phyloP scores from a whole-genome alignment of 106 monocot genomes.

The Xerophyta viscosa region DNA sequence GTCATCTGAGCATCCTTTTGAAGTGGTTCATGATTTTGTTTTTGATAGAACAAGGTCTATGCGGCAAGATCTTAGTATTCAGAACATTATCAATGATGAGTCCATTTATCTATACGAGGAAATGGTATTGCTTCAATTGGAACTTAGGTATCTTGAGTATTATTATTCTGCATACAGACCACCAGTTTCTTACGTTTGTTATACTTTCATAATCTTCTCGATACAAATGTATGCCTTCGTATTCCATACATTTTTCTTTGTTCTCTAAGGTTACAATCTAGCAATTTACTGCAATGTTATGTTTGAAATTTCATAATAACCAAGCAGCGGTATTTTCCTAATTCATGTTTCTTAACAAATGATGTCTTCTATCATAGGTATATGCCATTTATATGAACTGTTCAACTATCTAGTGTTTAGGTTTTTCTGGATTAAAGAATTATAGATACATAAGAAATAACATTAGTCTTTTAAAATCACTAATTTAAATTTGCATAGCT shows the following conservation, averaged over 20 bases:
- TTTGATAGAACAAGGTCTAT: conserved; percentile 55
- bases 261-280: not conserved
- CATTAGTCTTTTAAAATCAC: too few species aligned
- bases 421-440: too few species aligned
- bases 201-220: not conserved
- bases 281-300: not conserved
- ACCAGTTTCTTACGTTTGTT: not conserved
- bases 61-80: conserved; percentile 84
- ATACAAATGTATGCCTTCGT: not conserved
- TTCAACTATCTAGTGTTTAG: too few species aligned
- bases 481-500: too few species aligned
- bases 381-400: too few species aligned
- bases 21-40: conserved; percentile 86
- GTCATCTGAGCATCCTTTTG: conserved; percentile 65
- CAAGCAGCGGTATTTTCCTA: too few species aligned
- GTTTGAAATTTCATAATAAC: not conserved
- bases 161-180: not conserved
- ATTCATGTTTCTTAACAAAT: too few species aligned
- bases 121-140: conserved; percentile 50
- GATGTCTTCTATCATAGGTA: too few species aligned
- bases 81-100: conserved; percentile 51
- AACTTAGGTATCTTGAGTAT: conserved; percentile 2
- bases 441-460: too few species aligned
- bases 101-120: conserved; percentile 84
- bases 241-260: not conserved